A percentile compares a stretch with the other conserved stretches of the same genome.
Evolutionary conservation across 768 basidiomycete species (phyloP).

Genomic region (Favolaschia claudopus): DNA sequence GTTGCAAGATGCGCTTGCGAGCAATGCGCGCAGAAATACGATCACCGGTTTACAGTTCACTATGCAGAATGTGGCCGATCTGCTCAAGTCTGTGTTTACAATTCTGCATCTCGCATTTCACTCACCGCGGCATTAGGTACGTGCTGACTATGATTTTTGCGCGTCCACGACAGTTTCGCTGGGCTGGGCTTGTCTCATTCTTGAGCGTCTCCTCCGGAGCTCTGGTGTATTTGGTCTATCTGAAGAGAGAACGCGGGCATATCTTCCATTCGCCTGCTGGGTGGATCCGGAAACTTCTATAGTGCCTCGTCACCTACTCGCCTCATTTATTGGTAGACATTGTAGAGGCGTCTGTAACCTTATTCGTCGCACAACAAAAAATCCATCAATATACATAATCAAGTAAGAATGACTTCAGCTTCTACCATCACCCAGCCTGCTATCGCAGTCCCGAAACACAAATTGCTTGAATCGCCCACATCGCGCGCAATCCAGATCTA

Average conservation of each 20-base stretch:
- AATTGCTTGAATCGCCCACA: conserved; percentile 72
- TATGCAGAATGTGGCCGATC: conserved; percentile 42
- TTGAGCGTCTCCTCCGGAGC: conserved; percentile 38
- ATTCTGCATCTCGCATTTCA: neutral
- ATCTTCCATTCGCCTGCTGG: conserved; percentile 33
- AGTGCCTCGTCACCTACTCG: too few relatives aligned
- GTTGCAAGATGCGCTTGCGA: conserved; percentile 51
- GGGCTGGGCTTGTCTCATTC: conserved; percentile 34
- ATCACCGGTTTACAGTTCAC: conserved; percentile 48
- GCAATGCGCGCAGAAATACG: conserved; percentile 53
- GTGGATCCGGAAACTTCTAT: conserved; percentile 29
- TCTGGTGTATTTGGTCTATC: conserved; percentile 37
- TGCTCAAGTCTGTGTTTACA: conserved; percentile 31
- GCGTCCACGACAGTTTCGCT: conserved; percentile 30
- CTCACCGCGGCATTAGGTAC: conserved; percentile 8
- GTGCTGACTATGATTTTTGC: conserved; percentile 29
- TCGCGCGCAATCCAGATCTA: conserved; percentile 72
- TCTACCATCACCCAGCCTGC: conserved; percentile 48
- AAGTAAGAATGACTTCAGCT: conserved; percentile 3
- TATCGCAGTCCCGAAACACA: conserved; percentile 64
- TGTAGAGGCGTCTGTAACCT: too few relatives aligned
- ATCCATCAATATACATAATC: too few relatives aligned
- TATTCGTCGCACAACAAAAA: too few relatives aligned
- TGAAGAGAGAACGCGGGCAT: conserved; percentile 41
- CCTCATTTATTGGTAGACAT: too few relatives aligned